phyloP scores from a whole-genome alignment of 1,284 basidiomycete species.

The Ustilago shanxiensis region DNA sequence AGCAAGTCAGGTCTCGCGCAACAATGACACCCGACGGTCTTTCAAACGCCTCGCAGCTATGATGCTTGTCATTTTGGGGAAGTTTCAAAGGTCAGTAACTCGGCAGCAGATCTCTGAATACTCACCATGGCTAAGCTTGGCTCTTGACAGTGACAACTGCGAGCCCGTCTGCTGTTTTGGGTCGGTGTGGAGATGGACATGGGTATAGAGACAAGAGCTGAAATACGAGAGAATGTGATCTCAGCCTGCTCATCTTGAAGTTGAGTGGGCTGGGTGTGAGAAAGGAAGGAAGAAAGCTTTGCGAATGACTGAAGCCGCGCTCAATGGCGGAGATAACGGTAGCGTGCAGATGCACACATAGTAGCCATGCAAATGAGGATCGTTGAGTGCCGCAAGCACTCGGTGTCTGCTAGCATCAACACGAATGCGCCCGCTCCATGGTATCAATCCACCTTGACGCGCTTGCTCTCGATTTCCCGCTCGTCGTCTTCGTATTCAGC shows the following conservation, averaged over 20 bases:
- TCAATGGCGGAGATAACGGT: neutral
- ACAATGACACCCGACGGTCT: neutral
- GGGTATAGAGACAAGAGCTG: neutral
- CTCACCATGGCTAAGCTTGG: neutral
- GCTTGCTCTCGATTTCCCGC: constrained; percentile 43
- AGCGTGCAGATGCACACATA: neutral
- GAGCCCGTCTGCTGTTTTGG: neutral
- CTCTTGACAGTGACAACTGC: neutral
- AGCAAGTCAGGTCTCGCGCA: neutral
- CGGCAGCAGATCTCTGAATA: neutral
- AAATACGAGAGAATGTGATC: neutral
- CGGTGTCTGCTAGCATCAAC: neutral
- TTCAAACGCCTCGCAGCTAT: neutral
- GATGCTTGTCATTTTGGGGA: neutral
- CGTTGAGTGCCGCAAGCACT: neutral
- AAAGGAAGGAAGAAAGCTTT: neutral
- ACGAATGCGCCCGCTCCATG: neutral
- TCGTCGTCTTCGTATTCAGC: constrained; percentile 35
- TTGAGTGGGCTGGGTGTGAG: neutral
- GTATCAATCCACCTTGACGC: constrained; percentile 39
- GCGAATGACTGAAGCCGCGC: neutral
- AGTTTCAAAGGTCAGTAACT: neutral
- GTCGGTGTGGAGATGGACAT: neutral
- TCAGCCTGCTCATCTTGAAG: neutral
- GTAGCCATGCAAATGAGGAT: neutral